phyloP scores from a whole-genome alignment of 139 green algal genomes.

The Chlamydomonas eustigma region DNA sequence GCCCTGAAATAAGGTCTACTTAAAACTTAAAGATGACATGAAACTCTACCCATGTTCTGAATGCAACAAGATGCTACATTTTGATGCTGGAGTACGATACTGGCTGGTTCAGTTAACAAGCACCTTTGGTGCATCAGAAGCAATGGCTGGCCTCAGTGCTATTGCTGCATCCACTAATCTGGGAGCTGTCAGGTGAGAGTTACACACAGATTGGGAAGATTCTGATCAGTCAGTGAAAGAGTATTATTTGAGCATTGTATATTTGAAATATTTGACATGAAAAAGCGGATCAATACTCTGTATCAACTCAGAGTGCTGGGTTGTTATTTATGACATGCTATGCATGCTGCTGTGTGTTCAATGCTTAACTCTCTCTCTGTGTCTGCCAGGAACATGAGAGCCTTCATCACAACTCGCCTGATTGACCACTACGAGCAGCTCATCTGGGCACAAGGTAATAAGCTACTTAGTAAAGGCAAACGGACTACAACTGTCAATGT shows the following conservation, averaged over 20 bases:
- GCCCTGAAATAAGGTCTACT: too few species aligned
- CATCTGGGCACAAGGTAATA: constrained; percentile 30
- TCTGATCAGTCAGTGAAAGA: too few species aligned
- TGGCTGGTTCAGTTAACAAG: constrained; percentile 38
- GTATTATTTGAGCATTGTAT: too few species aligned
- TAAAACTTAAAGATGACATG: too few species aligned
- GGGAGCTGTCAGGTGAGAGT: constrained; percentile 8
- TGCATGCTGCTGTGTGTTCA: background rate
- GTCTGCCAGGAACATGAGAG: constrained; percentile 33
- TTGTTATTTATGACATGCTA: too few species aligned
- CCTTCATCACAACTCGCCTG: constrained; percentile 46
- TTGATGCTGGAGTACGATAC: constrained; percentile 37
- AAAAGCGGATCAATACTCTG: too few species aligned
- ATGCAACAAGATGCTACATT: constrained; percentile 37
- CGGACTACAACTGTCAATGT: background rate
- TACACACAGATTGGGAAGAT: too few species aligned
- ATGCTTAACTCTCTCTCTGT: background rate
- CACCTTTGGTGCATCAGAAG: constrained; percentile 27
- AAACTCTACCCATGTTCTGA: too few species aligned
- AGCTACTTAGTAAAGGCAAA: background rate
- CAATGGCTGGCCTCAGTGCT: constrained; percentile 22
- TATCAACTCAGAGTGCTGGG: too few species aligned
- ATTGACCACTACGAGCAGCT: constrained; percentile 40
- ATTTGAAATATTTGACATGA: too few species aligned
- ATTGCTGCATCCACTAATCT: constrained; percentile 38